A percentile compares a stretch with the other conserved stretches of the same genome.
Evolutionary conservation across 352 stramenopile species (phyloP).

Genomic region (Pythium oligandrum): DNA sequence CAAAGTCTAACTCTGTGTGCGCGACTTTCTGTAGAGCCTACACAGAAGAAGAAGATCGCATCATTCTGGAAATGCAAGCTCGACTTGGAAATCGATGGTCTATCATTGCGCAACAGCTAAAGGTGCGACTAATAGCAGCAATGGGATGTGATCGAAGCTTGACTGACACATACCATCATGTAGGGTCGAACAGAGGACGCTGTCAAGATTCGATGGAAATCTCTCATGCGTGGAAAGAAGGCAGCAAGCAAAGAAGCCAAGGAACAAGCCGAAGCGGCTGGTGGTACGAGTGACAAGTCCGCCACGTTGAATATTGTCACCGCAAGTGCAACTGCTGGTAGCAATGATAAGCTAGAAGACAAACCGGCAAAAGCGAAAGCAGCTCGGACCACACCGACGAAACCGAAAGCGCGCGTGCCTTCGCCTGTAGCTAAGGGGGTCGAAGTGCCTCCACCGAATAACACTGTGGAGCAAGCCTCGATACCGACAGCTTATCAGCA

Average conservation of each 20-base stretch:
- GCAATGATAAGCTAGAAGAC: neutral
- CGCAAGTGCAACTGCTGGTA: neutral
- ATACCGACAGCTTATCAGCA: neutral
- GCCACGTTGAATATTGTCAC: neutral
- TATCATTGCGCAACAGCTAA: conserved; percentile 89
- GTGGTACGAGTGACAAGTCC: too few species aligned
- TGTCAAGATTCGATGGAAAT: conserved; percentile 94
- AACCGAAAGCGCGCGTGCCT: conserved; percentile 28
- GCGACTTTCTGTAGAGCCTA: conserved; percentile 44
- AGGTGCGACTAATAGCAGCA: conserved; percentile 28
- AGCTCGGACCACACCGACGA: conserved; percentile 31
- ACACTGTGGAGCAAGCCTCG: neutral
- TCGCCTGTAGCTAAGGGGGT: conserved; percentile 27
- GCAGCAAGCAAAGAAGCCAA: conserved; percentile 68
- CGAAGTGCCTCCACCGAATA: conserved; percentile 1
- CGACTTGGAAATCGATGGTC: conserved; percentile 91
- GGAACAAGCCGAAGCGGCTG: neutral
- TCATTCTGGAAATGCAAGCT: conserved; percentile 91
- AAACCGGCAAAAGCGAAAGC: conserved; percentile 24
- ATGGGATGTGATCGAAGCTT: neutral
- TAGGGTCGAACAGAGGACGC: conserved; percentile 89
- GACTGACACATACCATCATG: neutral
- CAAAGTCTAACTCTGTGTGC: neutral
- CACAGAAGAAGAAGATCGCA: conserved; percentile 88
- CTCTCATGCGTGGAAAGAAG: conserved; percentile 74